Base-by-base conservation (phyloP, 106 monocot genomes). In the Narthecium ossifragum region DNA sequence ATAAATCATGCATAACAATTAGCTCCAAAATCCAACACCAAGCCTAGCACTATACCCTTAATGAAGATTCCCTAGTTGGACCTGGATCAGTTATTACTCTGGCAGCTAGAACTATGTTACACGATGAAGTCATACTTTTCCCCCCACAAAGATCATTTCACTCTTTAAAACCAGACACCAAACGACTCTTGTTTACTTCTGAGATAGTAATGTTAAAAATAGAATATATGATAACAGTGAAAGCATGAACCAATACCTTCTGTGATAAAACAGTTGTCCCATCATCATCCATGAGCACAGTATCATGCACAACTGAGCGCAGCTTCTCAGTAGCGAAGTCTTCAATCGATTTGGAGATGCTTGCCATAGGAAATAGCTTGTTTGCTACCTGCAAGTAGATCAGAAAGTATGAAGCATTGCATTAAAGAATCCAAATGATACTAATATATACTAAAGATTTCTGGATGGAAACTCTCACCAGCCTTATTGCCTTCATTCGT, bases 401-500 rank as follows among this genome's bases (percentile, higher is more conserved):
- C 55, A 48, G 45, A 57, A 31, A 48, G 33, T n/a, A n/a, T n/a
- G n/a, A n/a, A n/a, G n/a, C 48, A 36, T 29, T 33, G 26, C 21
- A 59, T 11, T 23, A 61, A 2, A 47, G 11, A 15, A 53, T 43
- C 43, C 43, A 43, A 0, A 2, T 43, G n/a, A n/a, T n/a, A n/a
- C 43, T 17, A 2, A 43, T 43, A 43, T 54, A 29, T 14, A 12
- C 17, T 29, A 54, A 29, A 22, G 23, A 49, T 4, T 4, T 9
- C 5, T 24, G 9, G 21, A 13, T 6, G 23, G 9, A 61, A 8
- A 57, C 17, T 21, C 56, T 80, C 76, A 96, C 94, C 90, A 96
- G 60, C 32, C 94, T 90, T 75, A 89, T 90, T 64, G 94, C 94
- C 71, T 90, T 96, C 94, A 86, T 96, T 26, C 94, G 80, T 49